Evolutionary conservation across 176 grass and related monocot species (phyloP), one percentile per base, ranked within the genome.

Genomic region (Hsuehochloa calcarea): DNA sequence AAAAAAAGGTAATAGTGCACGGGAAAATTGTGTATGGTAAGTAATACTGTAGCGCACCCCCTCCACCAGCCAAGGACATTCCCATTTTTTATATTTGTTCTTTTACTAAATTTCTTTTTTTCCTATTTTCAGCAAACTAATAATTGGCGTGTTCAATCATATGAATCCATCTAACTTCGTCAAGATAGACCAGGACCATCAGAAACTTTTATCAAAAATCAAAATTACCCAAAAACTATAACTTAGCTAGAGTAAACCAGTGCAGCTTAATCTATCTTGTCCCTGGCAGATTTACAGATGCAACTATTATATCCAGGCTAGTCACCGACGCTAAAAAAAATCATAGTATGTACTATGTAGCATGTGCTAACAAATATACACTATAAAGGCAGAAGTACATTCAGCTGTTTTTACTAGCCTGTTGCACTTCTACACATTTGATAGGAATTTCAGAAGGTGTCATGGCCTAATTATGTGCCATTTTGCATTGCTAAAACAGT

Each of bases 181-280:
- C 0, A 55, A 71, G 35, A 64, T 80, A 34, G 38, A 63, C 74
- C 12, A 59, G 16, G 45, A 80, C 58, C 44, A 80, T 37, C 39
- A 79, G 46, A 80, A 74, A 68, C 16, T 61, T 51, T 31, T 17
- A 85, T 17, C 43, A 39, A 47, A 89, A 68, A 85, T 17, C 43
- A 39, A 47, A 89, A 68, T 35, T 43, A 41, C 34, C 56, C 25
- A 51, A 41, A 83, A 70, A 25, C 17, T 25, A 72, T 51, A 49
- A 74, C 17, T 59, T 80, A 22, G 45, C 44, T 55, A 54, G 3
- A 80, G 69, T 60, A 85, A 85, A 81, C 40, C 61, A 76, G 47
- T 14, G n/a, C 55, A 52, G 17, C 13, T 61, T 20, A 84, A 70
- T 25, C 51, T 70, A 76, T 43, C 26, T 27, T 77, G 65, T 76